phyloP scores from a whole-genome alignment of 768 basidiomycete genomes.

The Pisolithus tinctorius region DNA sequence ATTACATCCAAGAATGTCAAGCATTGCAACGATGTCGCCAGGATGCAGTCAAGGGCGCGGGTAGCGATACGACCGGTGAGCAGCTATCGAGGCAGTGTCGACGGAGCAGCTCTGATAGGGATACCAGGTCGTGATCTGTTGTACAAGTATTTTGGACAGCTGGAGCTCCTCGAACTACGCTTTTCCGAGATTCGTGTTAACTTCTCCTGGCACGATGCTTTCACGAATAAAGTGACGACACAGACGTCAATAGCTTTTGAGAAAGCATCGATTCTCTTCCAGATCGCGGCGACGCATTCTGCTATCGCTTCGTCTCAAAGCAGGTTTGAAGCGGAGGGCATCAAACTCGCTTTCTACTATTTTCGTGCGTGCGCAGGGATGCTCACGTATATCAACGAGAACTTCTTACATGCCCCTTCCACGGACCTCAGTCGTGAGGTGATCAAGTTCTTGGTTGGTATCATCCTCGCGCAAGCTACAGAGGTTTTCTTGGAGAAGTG shows the following conservation, averaged over 20 bases:
- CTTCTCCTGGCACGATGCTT: constrained; percentile 96
- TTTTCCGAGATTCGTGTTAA: constrained; percentile 96
- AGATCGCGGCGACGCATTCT: constrained; percentile 91
- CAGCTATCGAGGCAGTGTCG: constrained; percentile 14
- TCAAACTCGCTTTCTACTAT: constrained; percentile 91
- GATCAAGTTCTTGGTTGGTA: constrained; percentile 82
- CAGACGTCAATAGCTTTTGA: constrained; percentile 97
- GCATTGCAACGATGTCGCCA: constrained; percentile 86
- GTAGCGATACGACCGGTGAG: constrained; percentile 90
- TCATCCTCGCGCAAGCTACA: constrained; percentile 89
- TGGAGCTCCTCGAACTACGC: constrained; percentile 92
- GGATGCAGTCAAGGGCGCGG: constrained; percentile 94
- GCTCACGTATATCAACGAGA: constrained; percentile 98
- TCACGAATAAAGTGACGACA: constrained; percentile 87
- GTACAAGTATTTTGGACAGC: constrained; percentile 99
- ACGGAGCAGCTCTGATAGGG: background rate
- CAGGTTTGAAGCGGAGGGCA: constrained; percentile 82
- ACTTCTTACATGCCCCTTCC: constrained; percentile 96
- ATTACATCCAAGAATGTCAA: constrained; percentile 78
- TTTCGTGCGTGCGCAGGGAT: constrained; percentile 88
- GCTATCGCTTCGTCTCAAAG: constrained; percentile 83
- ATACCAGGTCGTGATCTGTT: constrained; percentile 77
- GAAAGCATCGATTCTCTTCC: constrained; percentile 96
- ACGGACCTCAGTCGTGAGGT: constrained; percentile 93
- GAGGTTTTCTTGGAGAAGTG: constrained; percentile 96